Evolutionary conservation across 352 stramenopile genomes (phyloP).

Genomic region (Pythium pyrilobum): DNA sequence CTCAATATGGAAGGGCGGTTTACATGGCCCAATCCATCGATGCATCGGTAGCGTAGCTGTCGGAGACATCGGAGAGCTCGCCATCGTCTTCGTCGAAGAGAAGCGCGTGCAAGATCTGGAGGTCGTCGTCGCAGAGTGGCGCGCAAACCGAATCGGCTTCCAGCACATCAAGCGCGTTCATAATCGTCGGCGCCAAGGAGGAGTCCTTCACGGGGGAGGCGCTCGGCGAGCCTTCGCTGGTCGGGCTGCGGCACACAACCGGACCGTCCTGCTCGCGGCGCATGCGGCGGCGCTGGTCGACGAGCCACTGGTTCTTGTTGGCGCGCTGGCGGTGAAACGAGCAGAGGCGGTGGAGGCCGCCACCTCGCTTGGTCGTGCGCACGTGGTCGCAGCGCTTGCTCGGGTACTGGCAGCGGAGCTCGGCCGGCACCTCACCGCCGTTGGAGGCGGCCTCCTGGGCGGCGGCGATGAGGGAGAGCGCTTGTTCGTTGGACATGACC

Average conservation of each 20-base stretch:
- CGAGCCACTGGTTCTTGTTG: conserved; percentile 25
- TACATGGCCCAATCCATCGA: too few relatives aligned
- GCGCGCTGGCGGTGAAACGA: conserved; percentile 11
- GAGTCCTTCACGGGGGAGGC: neutral
- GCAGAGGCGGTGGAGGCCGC: conserved; percentile 9
- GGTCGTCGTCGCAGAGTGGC: conserved; percentile 8
- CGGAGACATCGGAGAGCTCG: neutral
- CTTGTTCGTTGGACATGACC: conserved; percentile 6
- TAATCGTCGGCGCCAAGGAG: neutral
- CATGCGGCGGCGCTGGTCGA: conserved; percentile 18
- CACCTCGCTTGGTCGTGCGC: conserved; percentile 8
- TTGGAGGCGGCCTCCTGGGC: conserved; percentile 1
- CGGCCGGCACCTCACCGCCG: conserved; percentile 1
- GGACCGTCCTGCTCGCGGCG: conserved; percentile 14
- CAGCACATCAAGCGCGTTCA: conserved; percentile 5
- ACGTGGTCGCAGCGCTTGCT: conserved; percentile 11
- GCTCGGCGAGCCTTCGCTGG: neutral
- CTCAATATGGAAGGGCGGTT: too few relatives aligned
- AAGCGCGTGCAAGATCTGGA: conserved; percentile 15
- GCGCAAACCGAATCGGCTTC: conserved; percentile 4
- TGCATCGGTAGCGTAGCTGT: too few relatives aligned
- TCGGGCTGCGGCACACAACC: neutral
- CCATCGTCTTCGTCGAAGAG: conserved; percentile 17
- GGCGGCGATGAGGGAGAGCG: conserved; percentile 2
- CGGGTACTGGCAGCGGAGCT: conserved; percentile 10